A percentile compares a stretch with the other conserved stretches of the same genome.
Conservation (phyloP, 2,329 filamentous ascomycete species). For the Aspergillus luchuensis region DNA sequence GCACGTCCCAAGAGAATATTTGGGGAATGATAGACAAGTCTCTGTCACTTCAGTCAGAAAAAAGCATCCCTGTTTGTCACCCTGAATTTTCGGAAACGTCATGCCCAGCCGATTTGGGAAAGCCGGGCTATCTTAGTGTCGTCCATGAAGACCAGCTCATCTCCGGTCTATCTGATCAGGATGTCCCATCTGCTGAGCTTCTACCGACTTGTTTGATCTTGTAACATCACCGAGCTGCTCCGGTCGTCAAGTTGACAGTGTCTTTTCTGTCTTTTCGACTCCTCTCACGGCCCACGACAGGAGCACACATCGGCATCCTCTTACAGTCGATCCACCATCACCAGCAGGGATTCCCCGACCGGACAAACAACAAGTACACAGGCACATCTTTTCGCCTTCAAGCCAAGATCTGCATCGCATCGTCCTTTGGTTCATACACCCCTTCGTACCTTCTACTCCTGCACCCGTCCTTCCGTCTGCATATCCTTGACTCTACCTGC, state of each 20-base stretch:
- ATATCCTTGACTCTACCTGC: background rate
- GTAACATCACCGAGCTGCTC: slow-evolving; percentile 7
- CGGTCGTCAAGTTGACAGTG: slow-evolving; percentile 1
- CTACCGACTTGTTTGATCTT: background rate
- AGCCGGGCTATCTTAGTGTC: background rate
- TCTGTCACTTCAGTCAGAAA: background rate
- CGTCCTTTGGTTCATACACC: background rate
- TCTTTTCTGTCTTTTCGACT: background rate
- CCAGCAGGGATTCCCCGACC: slow-evolving; percentile 14
- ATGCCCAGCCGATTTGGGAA: background rate
- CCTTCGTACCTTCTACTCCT: background rate
- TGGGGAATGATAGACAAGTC: background rate
- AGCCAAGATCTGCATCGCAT: background rate
- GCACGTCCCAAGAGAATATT: background rate
- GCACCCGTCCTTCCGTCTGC: background rate
- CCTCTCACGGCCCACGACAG: slow-evolving; percentile 4
- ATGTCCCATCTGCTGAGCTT: background rate
- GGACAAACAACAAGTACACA: slow-evolving; percentile 10
- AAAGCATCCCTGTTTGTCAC: background rate
- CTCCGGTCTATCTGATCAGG: background rate
- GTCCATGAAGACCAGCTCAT: background rate
- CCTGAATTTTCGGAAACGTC: background rate
- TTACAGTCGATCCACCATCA: slow-evolving; percentile 8
- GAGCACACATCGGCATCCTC: slow-evolving; percentile 7
- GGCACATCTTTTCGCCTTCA: slow-evolving; percentile 2